Evolutionary conservation across 148 eudicot species (phyloP), one percentile per base, ranked within the genome.

Genomic region (Cornus kousa): DNA sequence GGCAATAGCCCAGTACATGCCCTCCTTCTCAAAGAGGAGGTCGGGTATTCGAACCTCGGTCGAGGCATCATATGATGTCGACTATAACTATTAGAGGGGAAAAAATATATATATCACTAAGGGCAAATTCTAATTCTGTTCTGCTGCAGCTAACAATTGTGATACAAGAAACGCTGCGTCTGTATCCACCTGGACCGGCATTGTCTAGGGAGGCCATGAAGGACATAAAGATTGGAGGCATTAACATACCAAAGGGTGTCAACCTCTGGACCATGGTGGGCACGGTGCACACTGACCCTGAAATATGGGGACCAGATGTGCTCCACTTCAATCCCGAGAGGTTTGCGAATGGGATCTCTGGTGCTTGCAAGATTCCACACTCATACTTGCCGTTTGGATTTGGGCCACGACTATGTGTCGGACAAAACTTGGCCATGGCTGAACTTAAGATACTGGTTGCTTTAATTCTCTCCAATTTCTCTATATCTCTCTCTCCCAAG

Each of bases 341-440:
- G 72, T 78, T 78, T 10, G 68, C 59, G 16, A 70, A 78, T 43
- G 80, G 80, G 16, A 39, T 72, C 10, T 23, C 69, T 0, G 70
- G 31, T 5, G 80, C 80, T 1, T 78, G 80, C 68, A 78, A 71
- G 68, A 35, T 71, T 14, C 75, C 80, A 59, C 80, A 71, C 2
- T 24, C 75, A 19, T 78, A 70, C 7, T 17, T 71, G 31, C 80
- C 75, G 8, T 78, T 78, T 14, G 80, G 80, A 55, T 37, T 71
- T 14, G 80, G 75, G 19, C 75, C 80, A 0, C 68, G 80, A 19
- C 20, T 68, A 0, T 78, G 80, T 43, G 14, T 64, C 6, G 80
- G 80, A 1, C 80, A 78, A 19, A 40, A 78, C 74, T 12, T 78
- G 37, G 80, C 80, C 33, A 78, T 78, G 65, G 39, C 59, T 0